phyloP scores from a whole-genome alignment of 1,139 yeast species.

The Scheffersomyces quercinus region DNA sequence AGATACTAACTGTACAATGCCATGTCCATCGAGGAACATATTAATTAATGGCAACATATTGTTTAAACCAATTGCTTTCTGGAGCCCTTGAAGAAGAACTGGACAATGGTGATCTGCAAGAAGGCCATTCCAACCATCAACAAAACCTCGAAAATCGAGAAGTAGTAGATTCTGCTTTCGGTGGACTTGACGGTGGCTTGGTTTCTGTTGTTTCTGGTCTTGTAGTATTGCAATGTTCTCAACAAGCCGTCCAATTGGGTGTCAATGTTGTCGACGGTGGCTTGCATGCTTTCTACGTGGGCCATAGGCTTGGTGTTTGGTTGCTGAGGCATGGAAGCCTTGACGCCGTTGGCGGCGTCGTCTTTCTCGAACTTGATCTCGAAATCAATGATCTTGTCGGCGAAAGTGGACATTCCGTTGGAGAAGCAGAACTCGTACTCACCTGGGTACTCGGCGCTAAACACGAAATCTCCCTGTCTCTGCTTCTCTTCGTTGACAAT shows the following conservation, averaged over 20 bases:
- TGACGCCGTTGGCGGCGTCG: constrained; percentile 35
- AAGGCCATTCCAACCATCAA: constrained; percentile 86
- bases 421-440: constrained; percentile 93
- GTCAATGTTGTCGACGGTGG: constrained; percentile 64
- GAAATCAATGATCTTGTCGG: constrained; percentile 87
- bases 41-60: too few relatives aligned
- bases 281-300: constrained; percentile 60
- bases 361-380: constrained; percentile 69
- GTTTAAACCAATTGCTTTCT: constrained; percentile 72
- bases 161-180: constrained; percentile 81
- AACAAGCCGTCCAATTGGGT: constrained; percentile 63
- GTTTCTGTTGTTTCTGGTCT: constrained; percentile 89
- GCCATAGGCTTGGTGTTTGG: constrained; percentile 61
- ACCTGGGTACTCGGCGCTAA: constrained; percentile 68
- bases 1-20: not conserved
- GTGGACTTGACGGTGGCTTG: constrained; percentile 90
- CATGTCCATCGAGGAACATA: not conserved
- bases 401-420: constrained; percentile 82
- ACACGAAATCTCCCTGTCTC: constrained; percentile 83
- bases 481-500: constrained; percentile 63
- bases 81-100: constrained; percentile 81
- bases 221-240: constrained; percentile 75
- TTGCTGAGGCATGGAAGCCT: constrained; percentile 65
- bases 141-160: constrained; percentile 76
- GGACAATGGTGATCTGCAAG: constrained; percentile 81